Percentiles rank a stretch among this genome's conserved stretches.
phyloP scores from a whole-genome alignment of 208 protist genomes.

The Crithidia thermophila region DNA sequence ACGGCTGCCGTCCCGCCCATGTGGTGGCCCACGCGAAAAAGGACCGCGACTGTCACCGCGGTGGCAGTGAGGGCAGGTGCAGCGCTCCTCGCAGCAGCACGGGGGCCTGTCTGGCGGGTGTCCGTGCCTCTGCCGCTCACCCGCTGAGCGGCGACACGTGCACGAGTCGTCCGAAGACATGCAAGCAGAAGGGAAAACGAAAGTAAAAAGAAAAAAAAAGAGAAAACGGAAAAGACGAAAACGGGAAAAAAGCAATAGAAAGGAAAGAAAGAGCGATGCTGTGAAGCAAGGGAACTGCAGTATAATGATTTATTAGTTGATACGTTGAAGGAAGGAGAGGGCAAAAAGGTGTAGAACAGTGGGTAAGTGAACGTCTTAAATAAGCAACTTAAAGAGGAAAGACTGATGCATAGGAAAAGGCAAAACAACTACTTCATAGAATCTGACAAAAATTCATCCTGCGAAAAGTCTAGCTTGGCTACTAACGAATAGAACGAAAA shows the following conservation, averaged over 20 bases:
- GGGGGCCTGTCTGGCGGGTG: constrained; percentile 19
- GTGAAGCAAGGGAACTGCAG: too few relatives aligned
- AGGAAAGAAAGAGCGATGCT: constrained; percentile 14
- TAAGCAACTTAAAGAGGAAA: too few relatives aligned
- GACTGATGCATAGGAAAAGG: constrained; percentile 20
- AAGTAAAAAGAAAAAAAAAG: constrained; percentile 14
- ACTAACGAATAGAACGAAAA: too few relatives aligned
- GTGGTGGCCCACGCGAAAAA: neutral
- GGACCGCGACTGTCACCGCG: neutral
- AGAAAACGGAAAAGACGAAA: constrained; percentile 11
- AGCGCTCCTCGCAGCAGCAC: constrained; percentile 65
- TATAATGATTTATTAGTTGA: too few relatives aligned
- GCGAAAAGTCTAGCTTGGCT: too few relatives aligned
- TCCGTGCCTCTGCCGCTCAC: neutral
- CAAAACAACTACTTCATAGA: too few relatives aligned
- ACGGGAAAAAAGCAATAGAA: constrained; percentile 18
- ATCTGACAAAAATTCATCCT: too few relatives aligned
- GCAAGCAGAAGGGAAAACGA: constrained; percentile 1
- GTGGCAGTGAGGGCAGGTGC: constrained; percentile 37
- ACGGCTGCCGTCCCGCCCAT: neutral
- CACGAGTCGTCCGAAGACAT: constrained; percentile 12
- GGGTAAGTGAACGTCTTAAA: too few relatives aligned
- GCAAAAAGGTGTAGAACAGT: too few relatives aligned
- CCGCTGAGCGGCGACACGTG: constrained; percentile 4
- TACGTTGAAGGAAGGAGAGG: too few relatives aligned